phyloP scores from a whole-genome alignment of 2,329 filamentous ascomycete species.

The Xylariomycetidae sp. region DNA sequence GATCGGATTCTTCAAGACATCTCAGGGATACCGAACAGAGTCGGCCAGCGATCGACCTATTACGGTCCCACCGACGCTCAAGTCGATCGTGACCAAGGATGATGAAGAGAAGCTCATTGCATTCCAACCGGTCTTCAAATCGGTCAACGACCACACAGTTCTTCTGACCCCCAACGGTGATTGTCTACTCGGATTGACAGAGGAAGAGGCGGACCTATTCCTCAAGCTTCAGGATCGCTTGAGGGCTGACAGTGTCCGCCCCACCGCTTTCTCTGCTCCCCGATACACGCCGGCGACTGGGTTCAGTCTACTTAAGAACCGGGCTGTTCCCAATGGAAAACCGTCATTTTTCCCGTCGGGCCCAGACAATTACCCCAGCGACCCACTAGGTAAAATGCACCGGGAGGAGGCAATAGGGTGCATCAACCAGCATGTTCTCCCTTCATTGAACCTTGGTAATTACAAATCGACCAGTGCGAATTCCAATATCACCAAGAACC shows the following conservation, averaged over 20 bases:
- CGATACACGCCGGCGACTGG: conserved; percentile 52
- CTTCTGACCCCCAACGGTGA: conserved; percentile 73
- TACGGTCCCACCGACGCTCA: conserved; percentile 33
- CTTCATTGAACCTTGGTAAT: conserved; percentile 50
- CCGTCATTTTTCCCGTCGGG: conserved; percentile 57
- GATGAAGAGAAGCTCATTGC: conserved; percentile 52
- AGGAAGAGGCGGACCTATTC: conserved; percentile 66
- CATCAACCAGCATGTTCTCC: conserved; percentile 65
- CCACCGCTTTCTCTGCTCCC: conserved; percentile 51
- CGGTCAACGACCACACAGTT: conserved; percentile 60
- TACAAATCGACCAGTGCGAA: conserved; percentile 35
- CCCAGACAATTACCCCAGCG: conserved; percentile 42
- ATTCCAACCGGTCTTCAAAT: conserved; percentile 56
- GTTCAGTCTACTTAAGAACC: conserved; percentile 59
- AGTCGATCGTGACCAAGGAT: conserved; percentile 46
- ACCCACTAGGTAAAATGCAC: conserved; percentile 61
- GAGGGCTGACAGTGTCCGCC: conserved; percentile 43
- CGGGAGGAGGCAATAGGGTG: conserved; percentile 63
- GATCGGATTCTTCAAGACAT: conserved; percentile 37
- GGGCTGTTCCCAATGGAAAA: conserved; percentile 59
- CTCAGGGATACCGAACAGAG: conserved; percentile 30
- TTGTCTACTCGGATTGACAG: conserved; percentile 66
- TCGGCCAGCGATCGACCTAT: conserved; percentile 21
- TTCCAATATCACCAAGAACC: conserved; percentile 41
- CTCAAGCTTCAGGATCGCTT: conserved; percentile 62